phyloP scores from a whole-genome alignment of 2,329 filamentous ascomycete species.

The Exophiala alcalophila region DNA sequence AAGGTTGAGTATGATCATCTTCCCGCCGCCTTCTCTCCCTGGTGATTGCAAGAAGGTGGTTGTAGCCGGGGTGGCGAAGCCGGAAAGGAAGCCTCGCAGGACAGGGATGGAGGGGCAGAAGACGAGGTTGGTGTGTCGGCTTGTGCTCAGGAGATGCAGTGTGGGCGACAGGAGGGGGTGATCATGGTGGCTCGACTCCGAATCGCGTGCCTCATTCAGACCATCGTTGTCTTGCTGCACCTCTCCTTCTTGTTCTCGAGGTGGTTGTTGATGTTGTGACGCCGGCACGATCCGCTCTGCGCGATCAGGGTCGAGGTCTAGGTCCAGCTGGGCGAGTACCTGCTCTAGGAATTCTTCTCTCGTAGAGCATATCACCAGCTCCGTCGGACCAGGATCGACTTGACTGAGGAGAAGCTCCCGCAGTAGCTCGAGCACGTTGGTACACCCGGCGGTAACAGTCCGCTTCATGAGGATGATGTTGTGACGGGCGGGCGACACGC shows the following conservation, averaged over 20 bases:
- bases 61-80: conserved; percentile 40
- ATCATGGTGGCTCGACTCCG: conserved; percentile 8
- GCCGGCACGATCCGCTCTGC: no score
- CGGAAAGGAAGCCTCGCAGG: conserved; percentile 71
- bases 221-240: not conserved
- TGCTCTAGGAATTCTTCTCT: conserved; percentile 62
- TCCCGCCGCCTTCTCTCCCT: no score
- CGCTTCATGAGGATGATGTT: conserved; percentile 32
- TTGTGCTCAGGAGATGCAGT: conserved; percentile 65
- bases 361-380: conserved; percentile 68
- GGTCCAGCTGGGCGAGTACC: conserved; percentile 51
- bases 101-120: conserved; percentile 75
- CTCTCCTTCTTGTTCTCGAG: conserved; percentile 7
- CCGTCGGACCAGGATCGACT: conserved; percentile 56
- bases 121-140: conserved; percentile 64
- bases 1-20: conserved; percentile 43
- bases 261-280: conserved; percentile 11
- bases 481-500: no score
- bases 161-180: conserved; percentile 59
- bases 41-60: conserved; percentile 35
- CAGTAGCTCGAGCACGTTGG: conserved; percentile 56
- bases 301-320: conserved; percentile 28
- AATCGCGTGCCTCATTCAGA: no score
- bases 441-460: no score
- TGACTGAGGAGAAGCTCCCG: conserved; percentile 58